Base-by-base conservation (phyloP, 257 asterid genomes). In the Ilex asprella region DNA sequence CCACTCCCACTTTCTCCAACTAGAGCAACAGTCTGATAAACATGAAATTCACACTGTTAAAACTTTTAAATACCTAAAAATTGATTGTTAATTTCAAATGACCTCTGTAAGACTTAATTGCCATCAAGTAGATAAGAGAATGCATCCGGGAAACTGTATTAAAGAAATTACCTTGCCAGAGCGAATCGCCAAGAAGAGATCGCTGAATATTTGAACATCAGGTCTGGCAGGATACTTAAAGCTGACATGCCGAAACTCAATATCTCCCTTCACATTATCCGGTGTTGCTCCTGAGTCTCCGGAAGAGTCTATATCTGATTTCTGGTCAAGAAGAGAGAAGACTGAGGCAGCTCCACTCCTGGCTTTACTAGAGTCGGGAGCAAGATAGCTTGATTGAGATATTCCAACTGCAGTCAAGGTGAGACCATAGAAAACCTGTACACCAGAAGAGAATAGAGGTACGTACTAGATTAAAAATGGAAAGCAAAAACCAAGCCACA, bases 191-290 rank as follows among this genome's bases (percentile, higher is more conserved):
- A 84, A 75, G 82, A 83, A 78, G 47, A 86, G 68, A 60, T 86
- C 86, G 55, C 30, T 70, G 29, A 88, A 77, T 62, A 88, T 73
- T 56, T 75, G 70, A 65, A 86, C 77, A 62, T 86, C 81, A 2
- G 87, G 95, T 63, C 96, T 73, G 30, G 63, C 73, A 0, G 96
- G 95, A 68, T 88, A 86, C 60, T 31, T 84, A 43, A 88, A 88
- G 66, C 78, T 35, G 64, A 88, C 76, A 61, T 78, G 81, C 51
- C 61, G 71, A 59, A 88, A 75, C 31, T 47, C 76, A 16, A 88
- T 59, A 27, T 88, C 89, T n/a, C 93, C 95, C 68, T 70, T 76
- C 6, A 88, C 68, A 64, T 31, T 64, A 14, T 80, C 79, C 30
- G 82, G 39, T 0, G 53, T 63, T 2, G 31, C 53, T 58, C 94